Percentiles rank a stretch among this genome's conserved stretches.
Conservation (phyloP, 805 yeast genomes). For the Candida sphagnicola region DNA sequence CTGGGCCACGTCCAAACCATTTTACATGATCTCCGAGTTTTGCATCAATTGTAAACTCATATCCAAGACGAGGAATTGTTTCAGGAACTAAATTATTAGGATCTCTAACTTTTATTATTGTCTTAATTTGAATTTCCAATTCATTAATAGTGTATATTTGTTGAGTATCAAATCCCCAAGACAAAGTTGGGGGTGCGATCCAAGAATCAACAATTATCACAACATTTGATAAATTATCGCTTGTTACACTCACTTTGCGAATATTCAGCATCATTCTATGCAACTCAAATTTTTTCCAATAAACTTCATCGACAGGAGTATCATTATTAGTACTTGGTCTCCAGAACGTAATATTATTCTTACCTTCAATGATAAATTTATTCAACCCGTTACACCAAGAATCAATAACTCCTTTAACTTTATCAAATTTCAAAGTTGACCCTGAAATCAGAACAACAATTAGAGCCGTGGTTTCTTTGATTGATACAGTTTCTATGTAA, state of each 20-base stretch:
- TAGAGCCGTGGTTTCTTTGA: neutral
- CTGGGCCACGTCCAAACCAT: conserved; percentile 35
- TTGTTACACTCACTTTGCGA: conserved; percentile 4
- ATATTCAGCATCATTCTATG: conserved; percentile 13
- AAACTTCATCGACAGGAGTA: conserved; percentile 13
- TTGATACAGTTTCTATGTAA: neutral
- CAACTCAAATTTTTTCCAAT: conserved; percentile 24
- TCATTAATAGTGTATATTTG: conserved; percentile 8
- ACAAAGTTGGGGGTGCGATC: conserved; percentile 18
- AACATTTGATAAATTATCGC: conserved; percentile 2
- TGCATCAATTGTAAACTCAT: conserved; percentile 17
- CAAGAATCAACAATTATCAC: conserved; percentile 11
- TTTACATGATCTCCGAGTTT: conserved; percentile 14
- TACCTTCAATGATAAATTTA: conserved; percentile 3
- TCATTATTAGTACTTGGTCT: conserved; percentile 28
- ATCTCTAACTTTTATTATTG: conserved; percentile 6
- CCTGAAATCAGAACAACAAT: neutral
- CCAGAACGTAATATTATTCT: conserved; percentile 19
- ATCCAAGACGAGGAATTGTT: conserved; percentile 30
- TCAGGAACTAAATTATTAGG: conserved; percentile 11
- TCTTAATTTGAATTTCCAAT: conserved; percentile 6
- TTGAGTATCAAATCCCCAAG: conserved; percentile 19
- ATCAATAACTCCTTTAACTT: conserved; percentile 9
- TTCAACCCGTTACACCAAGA: conserved; percentile 6
- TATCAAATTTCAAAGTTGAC: conserved; percentile 6